Evolutionary conservation across 2,329 filamentous ascomycete genomes (phyloP).

Genomic region (Fusarium goolgardi): DNA sequence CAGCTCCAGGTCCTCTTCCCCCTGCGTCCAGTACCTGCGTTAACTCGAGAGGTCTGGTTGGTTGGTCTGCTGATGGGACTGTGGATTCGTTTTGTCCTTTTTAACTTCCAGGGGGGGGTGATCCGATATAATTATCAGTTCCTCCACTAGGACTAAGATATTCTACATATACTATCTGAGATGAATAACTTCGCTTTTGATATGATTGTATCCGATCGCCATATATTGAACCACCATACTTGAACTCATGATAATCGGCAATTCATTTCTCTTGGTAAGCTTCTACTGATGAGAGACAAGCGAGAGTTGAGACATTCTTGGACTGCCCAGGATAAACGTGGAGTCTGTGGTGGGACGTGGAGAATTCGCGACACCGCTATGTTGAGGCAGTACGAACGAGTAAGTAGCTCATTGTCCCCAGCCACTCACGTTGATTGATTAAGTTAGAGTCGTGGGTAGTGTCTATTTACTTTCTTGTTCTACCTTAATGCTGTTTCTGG

Average conservation of each 20-base stretch:
- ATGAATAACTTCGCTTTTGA: slow-evolving; percentile 3
- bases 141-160: background rate
- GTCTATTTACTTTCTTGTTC: slow-evolving; percentile 16
- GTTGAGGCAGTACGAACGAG: slow-evolving; percentile 17
- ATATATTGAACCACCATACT: background rate
- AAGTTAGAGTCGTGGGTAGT: background rate
- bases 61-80: slow-evolving; percentile 27
- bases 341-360: slow-evolving; percentile 42
- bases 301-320: slow-evolving; percentile 19
- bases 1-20: slow-evolving; percentile 23
- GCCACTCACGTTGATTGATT: background rate
- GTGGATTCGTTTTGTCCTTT: slow-evolving; percentile 9
- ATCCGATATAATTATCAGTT: background rate
- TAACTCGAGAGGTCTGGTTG: slow-evolving; percentile 21
- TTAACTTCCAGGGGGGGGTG: background rate
- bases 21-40: slow-evolving; percentile 39
- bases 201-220: background rate
- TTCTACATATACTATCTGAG: background rate
- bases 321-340: slow-evolving; percentile 35
- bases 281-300: background rate
- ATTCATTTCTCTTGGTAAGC: background rate
- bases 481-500: slow-evolving; percentile 3
- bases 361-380: slow-evolving; percentile 34
- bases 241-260: background rate
- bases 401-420: slow-evolving; percentile 3